Evolutionary conservation across 2,329 filamentous ascomycete genomes (phyloP), one percentile per base, ranked within the genome.

Genomic region (Diaporthe vexans): DNA sequence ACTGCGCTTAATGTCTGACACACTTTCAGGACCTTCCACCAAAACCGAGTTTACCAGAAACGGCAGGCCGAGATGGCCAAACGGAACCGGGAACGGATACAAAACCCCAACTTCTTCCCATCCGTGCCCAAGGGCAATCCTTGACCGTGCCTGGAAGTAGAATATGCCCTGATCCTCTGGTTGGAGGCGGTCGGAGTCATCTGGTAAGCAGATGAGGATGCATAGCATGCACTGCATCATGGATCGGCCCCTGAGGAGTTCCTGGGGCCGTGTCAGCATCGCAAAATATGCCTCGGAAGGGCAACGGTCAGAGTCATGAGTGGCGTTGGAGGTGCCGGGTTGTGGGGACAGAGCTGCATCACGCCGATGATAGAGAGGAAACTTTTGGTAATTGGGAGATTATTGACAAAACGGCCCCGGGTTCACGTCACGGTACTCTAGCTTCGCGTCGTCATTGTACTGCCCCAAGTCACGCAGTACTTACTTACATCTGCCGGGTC

Each of bases 31-130:
- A 89, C 91, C 35, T 98, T 99, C 83, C 97, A 95, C 81, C 93
- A 96, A 78, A 94, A 95, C 85, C 91, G 97, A 21, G 82, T 98
- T 68, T 91, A 95, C 81, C 93, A 93, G 81, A 92, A 95, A 80
- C 90, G 92, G 57, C 93, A 94, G 81, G 89, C 90, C n/a, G 94
- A 97, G 80, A 87, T 92, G 71, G 93, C 95, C 15, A 97, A 92
- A 83, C 88, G 94, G 70, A 97, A 96, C 80, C 91, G 92, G 57
- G 94, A 98, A 82, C 91, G 95, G 58, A 83, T 97, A 75, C 92
- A 91, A 76, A 93, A 95, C 80, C 94, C 95, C 1, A 90, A 88
- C 35, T 90, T 93, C 74, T 98, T 98, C 80, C 97, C 97, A 1
- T 93, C 94, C 56, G 95, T 97, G 0, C 96, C 96, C 2, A 93